Base-by-base conservation (phyloP, 2,329 filamentous ascomycete species). In the Xylaria multiplex region DNA sequence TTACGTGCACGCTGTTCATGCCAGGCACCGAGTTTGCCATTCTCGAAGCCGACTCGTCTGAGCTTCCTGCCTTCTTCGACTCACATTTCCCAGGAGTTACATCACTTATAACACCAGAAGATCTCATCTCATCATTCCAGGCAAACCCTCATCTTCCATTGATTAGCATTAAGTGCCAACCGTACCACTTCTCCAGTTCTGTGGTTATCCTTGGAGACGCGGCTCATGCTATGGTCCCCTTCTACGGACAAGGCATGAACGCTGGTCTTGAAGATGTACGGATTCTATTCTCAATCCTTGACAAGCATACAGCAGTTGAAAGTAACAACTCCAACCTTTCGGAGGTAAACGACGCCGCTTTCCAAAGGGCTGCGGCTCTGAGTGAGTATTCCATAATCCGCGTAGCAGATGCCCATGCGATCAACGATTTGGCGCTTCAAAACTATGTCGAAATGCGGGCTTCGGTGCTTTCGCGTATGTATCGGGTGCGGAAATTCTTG, bases 201-300 rank as follows among this genome's bases (percentile, higher is more conserved):
- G 93, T 86, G 37, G 93, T 97, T 66, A 93, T 99, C 55, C 77
- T 99, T 42, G 96, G 96, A 65, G 96, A 99, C 77, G 93, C 96
- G 7, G 94, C 96, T 0, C 96, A 99, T 77, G 96, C 96, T 64
- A 97, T 99, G 90, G 93, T 99, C 0, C 96, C 96, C 0, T 99
- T 99, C 79, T 99, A 98, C 78, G 96, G 96, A 0, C 96, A 99
- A 78, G 96, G 96, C 43, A 96, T 99, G 90, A 99, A 99, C 75
- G 92, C 96, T 0, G 96, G 96, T 0, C 87, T 99, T 48, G 96
- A 99, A 81, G 95, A 97, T 74, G 93, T 99, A 13, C 89, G 91
- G 7, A 89, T 97, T 5, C 86, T 99, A 0, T 99, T 97, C 79
- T 88, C 90, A 0, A 84, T 91, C 49, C 83, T 98, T 1, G 94